Conservation (phyloP, 345 rosid species). For the Lumnitzera littorea region DNA sequence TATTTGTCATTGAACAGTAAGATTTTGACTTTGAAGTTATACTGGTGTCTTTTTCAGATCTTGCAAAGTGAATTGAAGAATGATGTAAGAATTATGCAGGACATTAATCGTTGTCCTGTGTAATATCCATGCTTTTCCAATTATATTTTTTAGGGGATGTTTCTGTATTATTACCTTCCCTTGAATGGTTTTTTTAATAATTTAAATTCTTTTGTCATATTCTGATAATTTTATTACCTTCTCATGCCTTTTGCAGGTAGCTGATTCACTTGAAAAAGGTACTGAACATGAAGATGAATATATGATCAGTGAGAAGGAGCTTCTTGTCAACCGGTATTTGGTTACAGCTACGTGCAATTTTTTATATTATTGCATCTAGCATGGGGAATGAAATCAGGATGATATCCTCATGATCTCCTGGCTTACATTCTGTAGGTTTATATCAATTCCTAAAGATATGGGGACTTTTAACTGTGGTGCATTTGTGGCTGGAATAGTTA, state of each 20-base stretch:
- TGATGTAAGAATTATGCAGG: too few species aligned
- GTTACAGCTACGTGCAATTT: background rate
- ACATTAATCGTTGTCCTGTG: too few species aligned
- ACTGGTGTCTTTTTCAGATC: too few species aligned
- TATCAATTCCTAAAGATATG: slow-evolving; percentile 97
- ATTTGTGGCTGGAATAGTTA: slow-evolving; percentile 96
- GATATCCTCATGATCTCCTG: too few species aligned
- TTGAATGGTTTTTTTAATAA: too few species aligned
- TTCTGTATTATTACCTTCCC: too few species aligned
- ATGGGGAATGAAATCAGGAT: background rate
- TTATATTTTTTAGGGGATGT: too few species aligned
- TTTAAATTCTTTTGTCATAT: too few species aligned
- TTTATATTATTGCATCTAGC: background rate
- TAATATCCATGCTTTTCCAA: too few species aligned
- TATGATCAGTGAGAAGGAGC: slow-evolving; percentile 99
- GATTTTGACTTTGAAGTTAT: too few species aligned
- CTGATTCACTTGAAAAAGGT: slow-evolving; percentile 98
- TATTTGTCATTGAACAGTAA: too few species aligned
- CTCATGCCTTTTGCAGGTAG: slow-evolving; percentile 42
- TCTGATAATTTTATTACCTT: background rate
- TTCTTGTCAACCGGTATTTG: slow-evolving; percentile 80
- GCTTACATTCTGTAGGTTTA: slow-evolving; percentile 42
- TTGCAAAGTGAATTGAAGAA: too few species aligned
- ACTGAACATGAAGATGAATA: slow-evolving; percentile 99
- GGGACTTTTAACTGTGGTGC: slow-evolving; percentile 99